Percentiles rank a stretch among this genome's conserved stretches.
Conservation (phyloP, 148 eudicot species). For the Arctostaphylos glauca region DNA sequence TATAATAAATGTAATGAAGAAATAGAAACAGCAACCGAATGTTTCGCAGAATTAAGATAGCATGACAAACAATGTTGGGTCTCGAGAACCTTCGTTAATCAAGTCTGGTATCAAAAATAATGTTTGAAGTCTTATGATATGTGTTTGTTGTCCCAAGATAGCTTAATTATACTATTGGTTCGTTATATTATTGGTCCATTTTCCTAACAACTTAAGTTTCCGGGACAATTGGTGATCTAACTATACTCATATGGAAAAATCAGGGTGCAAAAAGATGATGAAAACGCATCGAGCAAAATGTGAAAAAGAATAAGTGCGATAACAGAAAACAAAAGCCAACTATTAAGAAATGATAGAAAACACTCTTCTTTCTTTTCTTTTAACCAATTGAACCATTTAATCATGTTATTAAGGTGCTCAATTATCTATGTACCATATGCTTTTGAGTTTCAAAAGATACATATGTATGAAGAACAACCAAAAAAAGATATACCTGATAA, state of each 20-base stretch:
- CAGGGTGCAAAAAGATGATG: neutral
- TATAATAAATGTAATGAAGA: neutral
- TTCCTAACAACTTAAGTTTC: neutral
- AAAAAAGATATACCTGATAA: slow-evolving; percentile 63
- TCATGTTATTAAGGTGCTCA: neutral
- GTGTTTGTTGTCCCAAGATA: neutral
- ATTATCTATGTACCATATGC: neutral
- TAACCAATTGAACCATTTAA: neutral
- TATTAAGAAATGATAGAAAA: neutral
- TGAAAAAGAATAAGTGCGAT: neutral
- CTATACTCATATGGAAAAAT: neutral
- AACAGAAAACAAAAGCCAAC: neutral
- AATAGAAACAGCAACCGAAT: neutral
- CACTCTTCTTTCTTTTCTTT: neutral
- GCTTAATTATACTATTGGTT: neutral
- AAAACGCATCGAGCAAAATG: neutral
- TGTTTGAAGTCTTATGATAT: neutral
- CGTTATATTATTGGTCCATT: neutral
- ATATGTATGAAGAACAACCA: neutral
- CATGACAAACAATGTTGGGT: neutral
- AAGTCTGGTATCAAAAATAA: neutral
- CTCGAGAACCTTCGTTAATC: neutral
- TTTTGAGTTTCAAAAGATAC: neutral
- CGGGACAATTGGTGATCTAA: neutral
- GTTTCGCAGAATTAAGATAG: neutral